Conservation (phyloP, 345 rosid genomes). For the Lenwebbia sp. region DNA sequence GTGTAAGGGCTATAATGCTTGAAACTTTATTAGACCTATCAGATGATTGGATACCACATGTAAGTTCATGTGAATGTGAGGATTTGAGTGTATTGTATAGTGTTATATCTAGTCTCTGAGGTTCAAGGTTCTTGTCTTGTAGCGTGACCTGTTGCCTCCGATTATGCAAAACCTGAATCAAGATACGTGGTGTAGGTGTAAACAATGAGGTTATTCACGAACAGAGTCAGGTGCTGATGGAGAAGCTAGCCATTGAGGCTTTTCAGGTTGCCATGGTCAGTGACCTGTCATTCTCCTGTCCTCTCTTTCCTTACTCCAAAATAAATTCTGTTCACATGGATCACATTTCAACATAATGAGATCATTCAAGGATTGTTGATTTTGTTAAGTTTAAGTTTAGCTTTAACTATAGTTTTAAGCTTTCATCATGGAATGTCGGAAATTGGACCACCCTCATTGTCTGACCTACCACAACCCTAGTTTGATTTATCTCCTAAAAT, state of each 20-base stretch:
- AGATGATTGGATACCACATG: not conserved
- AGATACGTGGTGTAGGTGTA: conserved; percentile 21
- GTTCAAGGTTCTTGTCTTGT: not conserved
- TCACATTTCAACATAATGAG: not conserved
- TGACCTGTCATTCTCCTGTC: not conserved
- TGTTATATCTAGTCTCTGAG: not conserved
- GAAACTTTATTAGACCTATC: not conserved
- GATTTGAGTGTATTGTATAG: not conserved
- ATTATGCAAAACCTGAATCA: not conserved
- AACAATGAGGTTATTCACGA: conserved; percentile 53
- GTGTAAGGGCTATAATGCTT: not conserved
- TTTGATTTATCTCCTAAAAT: not conserved
- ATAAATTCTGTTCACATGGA: not conserved
- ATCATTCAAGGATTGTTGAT: not conserved
- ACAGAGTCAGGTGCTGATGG: conserved; percentile 50
- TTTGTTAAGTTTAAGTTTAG: not conserved
- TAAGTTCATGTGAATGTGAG: not conserved
- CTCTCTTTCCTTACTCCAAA: not conserved
- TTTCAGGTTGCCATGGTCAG: conserved; percentile 61
- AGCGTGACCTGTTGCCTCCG: not conserved
- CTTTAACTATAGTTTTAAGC: not conserved
- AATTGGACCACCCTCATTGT: not conserved
- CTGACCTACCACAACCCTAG: not conserved
- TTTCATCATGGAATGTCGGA: not conserved
- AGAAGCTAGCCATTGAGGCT: conserved; percentile 74